phyloP scores from a whole-genome alignment of 2,329 filamentous ascomycete genomes.

The Sporothrix variecibatus region DNA sequence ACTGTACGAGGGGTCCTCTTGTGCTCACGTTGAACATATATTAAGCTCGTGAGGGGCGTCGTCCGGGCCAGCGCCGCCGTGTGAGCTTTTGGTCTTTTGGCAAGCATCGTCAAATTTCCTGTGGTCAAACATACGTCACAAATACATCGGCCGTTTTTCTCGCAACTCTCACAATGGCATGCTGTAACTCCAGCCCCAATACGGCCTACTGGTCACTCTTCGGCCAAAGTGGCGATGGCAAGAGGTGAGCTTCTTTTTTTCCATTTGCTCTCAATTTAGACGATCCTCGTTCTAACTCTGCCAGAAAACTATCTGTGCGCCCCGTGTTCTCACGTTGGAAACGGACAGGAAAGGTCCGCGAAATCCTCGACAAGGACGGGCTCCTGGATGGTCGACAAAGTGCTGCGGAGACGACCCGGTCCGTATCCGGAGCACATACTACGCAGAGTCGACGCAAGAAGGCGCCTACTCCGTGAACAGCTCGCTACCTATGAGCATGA shows the following conservation, averaged over 20 bases:
- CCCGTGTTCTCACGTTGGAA: slow-evolving; percentile 24
- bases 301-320: slow-evolving; percentile 18
- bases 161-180: background rate
- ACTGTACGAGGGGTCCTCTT: no score
- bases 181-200: background rate
- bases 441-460: background rate
- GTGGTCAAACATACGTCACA: no score
- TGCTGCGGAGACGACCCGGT: background rate
- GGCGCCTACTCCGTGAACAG: background rate
- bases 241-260: background rate
- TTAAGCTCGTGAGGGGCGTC: slow-evolving; percentile 9
- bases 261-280: background rate
- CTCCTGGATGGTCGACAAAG: background rate
- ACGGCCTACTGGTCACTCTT: slow-evolving; percentile 16
- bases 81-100: background rate
- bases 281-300: background rate
- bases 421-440: background rate
- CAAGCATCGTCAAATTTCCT: background rate
- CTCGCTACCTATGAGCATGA: background rate
- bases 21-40: background rate
- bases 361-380: background rate
- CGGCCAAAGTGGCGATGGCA: background rate
- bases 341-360: slow-evolving; percentile 8
- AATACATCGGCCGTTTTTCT: background rate
- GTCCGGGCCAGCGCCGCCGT: background rate